Evolutionary conservation across 1,139 yeast species (phyloP), one percentile per base, ranked within the genome.

Genomic region (Citeromyces siamensis): DNA sequence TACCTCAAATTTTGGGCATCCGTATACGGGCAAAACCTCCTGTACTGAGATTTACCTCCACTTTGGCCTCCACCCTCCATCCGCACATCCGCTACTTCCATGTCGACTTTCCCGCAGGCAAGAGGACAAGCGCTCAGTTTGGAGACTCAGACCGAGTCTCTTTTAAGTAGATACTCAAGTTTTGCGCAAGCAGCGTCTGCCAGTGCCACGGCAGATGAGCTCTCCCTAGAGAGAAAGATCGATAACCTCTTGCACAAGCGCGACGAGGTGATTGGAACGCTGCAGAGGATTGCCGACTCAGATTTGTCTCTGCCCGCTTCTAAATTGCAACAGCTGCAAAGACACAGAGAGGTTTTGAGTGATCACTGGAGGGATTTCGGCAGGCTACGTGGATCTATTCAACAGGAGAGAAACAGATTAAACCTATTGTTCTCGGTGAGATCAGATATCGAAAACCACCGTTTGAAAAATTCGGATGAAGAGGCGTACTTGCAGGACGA

Each of bases 401-500:
- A 66, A 41, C 88, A 83, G 45, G 94, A 81, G 47, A 71, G 95
- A 40, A 77, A 81, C 54, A 68, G 88, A 44, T 59, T 74, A 45
- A 85, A 86, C 48, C 59, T 90, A 34, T 60, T 90, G 35, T 72
- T 77, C 37, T 73, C 79, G 37, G 94, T 88, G 14, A 71, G 90
- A 44, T 66, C 75, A 19, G 96, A 88, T 52, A 81, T 88, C 38
- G 73, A 73, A 43, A 66, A 68, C 13, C 79, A 74, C 50, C 41
- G 48, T 44, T 46, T 47, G 41, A 41, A 42, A 37, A 40, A 51
- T 43, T 10, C 16, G 52, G 53, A 45, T 41, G 48, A 48, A 7
- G 56, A 79, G 43, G 83, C 75, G 42, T 88, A 88, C 55, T 77
- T 83, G 52, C 65, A 82, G 41, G 78, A 79, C 41, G 98, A 90